Conservation (phyloP, 129 eudicot genomes). For the Pseudognaphalium luteoalbum region DNA sequence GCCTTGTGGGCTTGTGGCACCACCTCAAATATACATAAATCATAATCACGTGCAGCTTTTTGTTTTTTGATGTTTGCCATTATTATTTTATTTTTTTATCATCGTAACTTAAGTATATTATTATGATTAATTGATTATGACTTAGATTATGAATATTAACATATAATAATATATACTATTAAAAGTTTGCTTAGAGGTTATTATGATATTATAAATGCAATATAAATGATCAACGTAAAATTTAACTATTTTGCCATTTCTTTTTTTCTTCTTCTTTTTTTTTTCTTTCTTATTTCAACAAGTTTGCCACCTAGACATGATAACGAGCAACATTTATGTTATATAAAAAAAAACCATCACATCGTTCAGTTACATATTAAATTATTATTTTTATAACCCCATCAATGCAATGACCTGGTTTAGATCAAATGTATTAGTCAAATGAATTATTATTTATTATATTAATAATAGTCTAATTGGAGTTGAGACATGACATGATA, state of each 20-base stretch:
- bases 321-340: neutral
- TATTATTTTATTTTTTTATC: neutral
- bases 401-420: neutral
- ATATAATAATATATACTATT: no score
- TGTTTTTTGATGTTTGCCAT: neutral
- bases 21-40: neutral
- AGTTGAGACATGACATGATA: neutral
- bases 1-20: neutral
- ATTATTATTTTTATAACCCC: neutral
- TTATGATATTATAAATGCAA: no score
- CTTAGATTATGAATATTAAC: no score
- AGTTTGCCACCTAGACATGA: neutral
- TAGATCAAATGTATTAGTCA: neutral
- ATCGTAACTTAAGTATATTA: no score
- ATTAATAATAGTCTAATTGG: no score
- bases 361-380: neutral
- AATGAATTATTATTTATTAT: neutral
- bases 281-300: no score
- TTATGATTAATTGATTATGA: no score
- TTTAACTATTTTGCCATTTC: no score
- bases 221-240: no score
- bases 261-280: no score
- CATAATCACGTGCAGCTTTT: neutral
- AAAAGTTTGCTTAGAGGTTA: no score
- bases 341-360: neutral